Evolutionary conservation across 2,329 filamentous ascomycete species (phyloP), one percentile per base, ranked within the genome.

Genomic region (Colletotrichum sp.): DNA sequence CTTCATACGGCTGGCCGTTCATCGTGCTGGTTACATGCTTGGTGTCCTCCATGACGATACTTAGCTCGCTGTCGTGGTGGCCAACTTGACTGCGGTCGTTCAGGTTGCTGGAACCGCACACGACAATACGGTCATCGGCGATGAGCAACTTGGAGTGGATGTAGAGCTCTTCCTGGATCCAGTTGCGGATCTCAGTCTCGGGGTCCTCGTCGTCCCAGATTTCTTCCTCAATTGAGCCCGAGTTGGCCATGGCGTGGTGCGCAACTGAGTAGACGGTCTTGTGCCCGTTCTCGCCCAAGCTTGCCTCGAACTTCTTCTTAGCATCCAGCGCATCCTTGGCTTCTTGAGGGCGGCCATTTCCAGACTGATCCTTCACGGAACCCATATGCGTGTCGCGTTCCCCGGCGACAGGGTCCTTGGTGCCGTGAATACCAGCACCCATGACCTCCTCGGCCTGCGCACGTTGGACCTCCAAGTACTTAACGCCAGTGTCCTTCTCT

Each of bases 131-230:
- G 83, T 99, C 96, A 82, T 99, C 96, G 2, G 94, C 94, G 79
- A 98, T 96, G 79, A 97, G 90, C 44, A 98, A 89, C 86, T 99
- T 99, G 32, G 93, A 94, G 84, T 99, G 97, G 64, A 99, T 93
- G 83, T 99, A 99, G 3, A 99, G 90, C 84, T 99, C 96, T 83
- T 99, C 97, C 82, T 98, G 96, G 75, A 99, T 93, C 88, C 97
- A 98, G 82, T 98, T 95, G 70, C 94, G 90, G 73, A 96, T 94
- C 84, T 99, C 97, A 2, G 91, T 91, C 79, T 96, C 91, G 0
- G 92, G 87, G 5, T 94, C 86, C 1, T 89, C 88, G 19, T 95
- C 94, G 19, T 96, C 93, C 95, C 95, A 98, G 1, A 86, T 81
- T 83, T 98, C 95, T 12, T 95, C 92, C 5, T 80, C 92, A 85